Conservation (phyloP, 441 rosid genomes). For the Capsella rubella region DNA sequence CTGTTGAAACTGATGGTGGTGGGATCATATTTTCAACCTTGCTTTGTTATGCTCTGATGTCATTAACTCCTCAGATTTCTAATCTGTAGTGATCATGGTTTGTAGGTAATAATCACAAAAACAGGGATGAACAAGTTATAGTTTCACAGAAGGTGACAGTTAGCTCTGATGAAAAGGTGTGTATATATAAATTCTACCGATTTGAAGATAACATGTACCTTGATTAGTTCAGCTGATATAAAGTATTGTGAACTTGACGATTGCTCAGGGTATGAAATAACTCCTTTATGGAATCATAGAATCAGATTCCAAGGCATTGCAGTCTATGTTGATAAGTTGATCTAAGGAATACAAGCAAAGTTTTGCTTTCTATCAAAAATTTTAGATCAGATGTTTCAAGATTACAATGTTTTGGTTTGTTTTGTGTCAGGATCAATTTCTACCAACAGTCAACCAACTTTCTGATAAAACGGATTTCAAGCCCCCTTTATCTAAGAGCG, state of each 20-base stretch:
- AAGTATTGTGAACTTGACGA: constrained; percentile 20
- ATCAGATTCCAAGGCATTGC: constrained; percentile 10
- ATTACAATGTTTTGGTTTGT: constrained; percentile 21
- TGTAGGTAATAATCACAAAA: constrained; percentile 58
- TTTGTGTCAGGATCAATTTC: constrained; percentile 53
- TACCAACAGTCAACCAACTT: constrained; percentile 40
- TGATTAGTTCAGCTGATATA: neutral
- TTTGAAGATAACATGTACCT: constrained; percentile 15
- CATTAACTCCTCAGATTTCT: constrained; percentile 27
- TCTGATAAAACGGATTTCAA: constrained; percentile 46
- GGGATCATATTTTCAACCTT: constrained; percentile 36
- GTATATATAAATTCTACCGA: constrained; percentile 6
- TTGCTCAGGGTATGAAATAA: constrained; percentile 17
- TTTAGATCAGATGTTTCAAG: constrained; percentile 14
- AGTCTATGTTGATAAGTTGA: constrained; percentile 12
- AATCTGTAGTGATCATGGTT: constrained; percentile 30
- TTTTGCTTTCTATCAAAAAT: constrained; percentile 8
- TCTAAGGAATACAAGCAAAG: constrained; percentile 12
- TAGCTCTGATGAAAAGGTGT: constrained; percentile 58
- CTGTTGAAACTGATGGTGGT: constrained; percentile 48
- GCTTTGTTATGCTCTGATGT: constrained; percentile 16
- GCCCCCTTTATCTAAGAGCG: constrained; percentile 37
- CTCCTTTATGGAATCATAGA: constrained; percentile 5
- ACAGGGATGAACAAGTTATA: constrained; percentile 43
- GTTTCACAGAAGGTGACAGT: constrained; percentile 41